Conservation (phyloP, 768 basidiomycete species). For the Trametes meyenii region DNA sequence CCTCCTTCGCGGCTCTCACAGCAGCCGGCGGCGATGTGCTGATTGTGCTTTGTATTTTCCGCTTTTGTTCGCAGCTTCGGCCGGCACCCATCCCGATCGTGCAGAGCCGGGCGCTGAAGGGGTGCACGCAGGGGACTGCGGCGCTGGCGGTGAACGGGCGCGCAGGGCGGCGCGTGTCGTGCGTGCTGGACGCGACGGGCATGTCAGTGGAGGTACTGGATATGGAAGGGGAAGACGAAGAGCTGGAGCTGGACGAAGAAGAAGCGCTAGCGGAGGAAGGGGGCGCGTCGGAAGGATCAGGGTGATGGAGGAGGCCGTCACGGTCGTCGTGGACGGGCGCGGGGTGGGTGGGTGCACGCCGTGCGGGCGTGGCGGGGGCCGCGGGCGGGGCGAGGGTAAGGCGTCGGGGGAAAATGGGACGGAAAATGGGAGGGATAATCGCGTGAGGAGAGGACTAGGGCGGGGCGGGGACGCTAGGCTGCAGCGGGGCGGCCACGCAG, state of each 20-base stretch:
- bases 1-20: not conserved
- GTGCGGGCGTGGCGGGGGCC: not conserved
- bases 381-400: slow-evolving; percentile 5
- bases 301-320: not conserved
- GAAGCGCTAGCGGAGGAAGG: slow-evolving; percentile 25
- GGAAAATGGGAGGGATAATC: not conserved
- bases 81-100: slow-evolving; percentile 54
- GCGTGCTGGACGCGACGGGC: slow-evolving; percentile 69
- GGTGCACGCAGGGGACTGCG: slow-evolving; percentile 54
- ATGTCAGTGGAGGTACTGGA: slow-evolving; percentile 72
- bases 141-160: slow-evolving; percentile 76
- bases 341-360: not conserved
- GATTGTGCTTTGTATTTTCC: not conserved
- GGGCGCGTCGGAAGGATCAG: slow-evolving; percentile 20
- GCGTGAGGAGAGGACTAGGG: not conserved
- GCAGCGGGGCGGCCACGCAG: not conserved
- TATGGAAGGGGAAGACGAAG: slow-evolving; percentile 61
- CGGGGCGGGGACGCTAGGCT: slow-evolving; percentile 6
- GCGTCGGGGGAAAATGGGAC: slow-evolving; percentile 1
- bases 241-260: slow-evolving; percentile 32
- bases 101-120: slow-evolving; percentile 56
- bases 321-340: not conserved
- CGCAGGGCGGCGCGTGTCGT: slow-evolving; percentile 72
- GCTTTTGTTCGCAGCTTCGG: slow-evolving; percentile 44
- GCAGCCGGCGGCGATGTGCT: slow-evolving; percentile 1